Evolutionary conservation across 1,139 yeast species (phyloP).

Genomic region (Scheffersomyces cryptocercus): DNA sequence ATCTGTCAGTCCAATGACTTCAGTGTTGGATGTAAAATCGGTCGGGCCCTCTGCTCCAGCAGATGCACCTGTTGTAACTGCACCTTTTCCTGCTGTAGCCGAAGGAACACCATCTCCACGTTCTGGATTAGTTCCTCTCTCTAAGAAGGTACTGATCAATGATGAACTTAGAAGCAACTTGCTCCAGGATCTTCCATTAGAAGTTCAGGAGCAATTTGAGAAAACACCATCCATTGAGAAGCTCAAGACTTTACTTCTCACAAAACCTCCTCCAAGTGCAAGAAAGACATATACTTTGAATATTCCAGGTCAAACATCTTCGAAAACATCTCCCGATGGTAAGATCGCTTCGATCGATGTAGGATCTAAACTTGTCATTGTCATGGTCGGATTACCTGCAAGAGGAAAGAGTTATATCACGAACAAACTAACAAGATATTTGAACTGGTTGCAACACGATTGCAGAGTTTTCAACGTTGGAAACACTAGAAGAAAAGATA

Average conservation of each 20-base stretch:
- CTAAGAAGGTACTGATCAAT: neutral
- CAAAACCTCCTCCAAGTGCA: constrained; percentile 41
- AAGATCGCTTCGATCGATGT: constrained; percentile 68
- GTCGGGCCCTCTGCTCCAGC: neutral
- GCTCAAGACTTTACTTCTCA: constrained; percentile 36
- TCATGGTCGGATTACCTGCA: constrained; percentile 94
- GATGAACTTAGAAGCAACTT: constrained; percentile 7
- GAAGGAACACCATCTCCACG: neutral
- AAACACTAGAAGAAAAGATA: constrained; percentile 79
- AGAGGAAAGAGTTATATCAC: constrained; percentile 92
- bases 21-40: constrained; percentile 2
- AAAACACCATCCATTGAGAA: constrained; percentile 47
- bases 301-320: constrained; percentile 89
- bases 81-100: neutral
- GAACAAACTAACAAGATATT: constrained; percentile 80
- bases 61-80: neutral
- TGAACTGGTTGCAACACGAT: constrained; percentile 91
- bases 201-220: constrained; percentile 35
- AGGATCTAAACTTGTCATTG: constrained; percentile 84
- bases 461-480: constrained; percentile 93
- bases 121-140: neutral
- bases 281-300: constrained; percentile 77
- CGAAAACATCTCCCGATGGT: constrained; percentile 83
- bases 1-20: constrained; percentile 15
- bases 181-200: constrained; percentile 36